These are phyloP conservation scores for Cladobotryum mycophilum DNA, from an alignment of 2,329 filamentous ascomycete genomes.

Conservation along the genomic window DNA sequence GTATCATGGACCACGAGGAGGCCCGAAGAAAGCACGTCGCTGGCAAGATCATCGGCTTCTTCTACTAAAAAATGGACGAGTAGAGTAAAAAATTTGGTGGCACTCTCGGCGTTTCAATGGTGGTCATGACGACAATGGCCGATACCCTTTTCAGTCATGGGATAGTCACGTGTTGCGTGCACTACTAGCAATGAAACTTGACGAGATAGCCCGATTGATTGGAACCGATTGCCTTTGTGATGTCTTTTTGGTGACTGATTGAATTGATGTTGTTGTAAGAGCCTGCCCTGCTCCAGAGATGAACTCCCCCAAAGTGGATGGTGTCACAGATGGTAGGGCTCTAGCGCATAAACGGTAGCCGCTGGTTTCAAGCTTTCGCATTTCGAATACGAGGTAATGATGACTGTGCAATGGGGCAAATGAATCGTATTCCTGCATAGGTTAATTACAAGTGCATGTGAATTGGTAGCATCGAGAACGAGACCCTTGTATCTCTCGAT, in stretches of 20 bases:
- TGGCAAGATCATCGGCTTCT: constrained; percentile 99
- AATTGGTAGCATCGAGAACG: too few relatives aligned
- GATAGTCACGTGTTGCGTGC: constrained; percentile 24
- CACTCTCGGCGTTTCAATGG: constrained; percentile 32
- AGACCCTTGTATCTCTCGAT: too few relatives aligned
- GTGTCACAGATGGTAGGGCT: too few relatives aligned
- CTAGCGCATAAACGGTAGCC: too few relatives aligned
- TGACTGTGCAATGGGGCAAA: too few relatives aligned
- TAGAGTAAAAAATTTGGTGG: constrained; percentile 22
- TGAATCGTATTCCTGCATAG: too few relatives aligned
- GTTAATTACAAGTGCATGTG: too few relatives aligned
- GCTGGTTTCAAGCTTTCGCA: too few relatives aligned
- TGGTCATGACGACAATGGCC: constrained; percentile 31
- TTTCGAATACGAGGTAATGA: too few relatives aligned
- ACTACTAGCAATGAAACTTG: constrained; percentile 27
- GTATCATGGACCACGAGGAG: constrained; percentile 99
- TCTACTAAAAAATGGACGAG: constrained; percentile 63
- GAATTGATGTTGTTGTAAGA: background rate
- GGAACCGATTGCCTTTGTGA: background rate
- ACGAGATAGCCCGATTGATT: constrained; percentile 8
- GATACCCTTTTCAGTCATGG: constrained; percentile 25
- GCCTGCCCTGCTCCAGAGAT: too few relatives aligned
- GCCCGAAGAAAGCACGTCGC: constrained; percentile 97
- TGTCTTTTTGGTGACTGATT: background rate
- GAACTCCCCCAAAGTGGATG: too few relatives aligned